Base-by-base conservation (phyloP, 305 asterid genomes). In the Fraxinus nigra region DNA sequence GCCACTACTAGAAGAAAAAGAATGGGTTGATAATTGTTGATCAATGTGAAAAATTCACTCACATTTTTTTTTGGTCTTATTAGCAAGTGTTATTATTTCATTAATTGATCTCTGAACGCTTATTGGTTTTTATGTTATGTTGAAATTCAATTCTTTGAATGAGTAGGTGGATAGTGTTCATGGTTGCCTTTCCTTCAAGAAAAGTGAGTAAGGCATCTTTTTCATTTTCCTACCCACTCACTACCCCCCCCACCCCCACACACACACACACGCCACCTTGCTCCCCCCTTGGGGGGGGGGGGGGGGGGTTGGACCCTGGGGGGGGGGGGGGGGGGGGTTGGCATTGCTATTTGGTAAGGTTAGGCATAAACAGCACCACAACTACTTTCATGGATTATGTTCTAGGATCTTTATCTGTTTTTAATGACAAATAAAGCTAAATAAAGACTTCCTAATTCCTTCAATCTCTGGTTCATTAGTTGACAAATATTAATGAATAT, bases 121-220 rank as follows among this genome's bases (percentile, higher is more conserved):
- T 11, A 65, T 73, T 78, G 65, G 76, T 78, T 80, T 73, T 81
- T 78, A 7, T 73, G 74, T 75, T 80, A 24, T 8, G 34, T 26
- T 59, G 88, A 85, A 85, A 86, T 85, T 87, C 87, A 89, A 88
- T 85, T 81, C 91, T 89, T 90, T 85, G 91, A 87, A 89, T 85
- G 85, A 82, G 87, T 40, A 81, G 90, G 91, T 87, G 92, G 94
- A 82, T 87, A 87, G 86, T 82, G 82, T 87, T 85, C 89, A 80
- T 81, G 89, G 90, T 93, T 90, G 93, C 94, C 73, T 88, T 90
- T 77, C 82, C 87, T 92, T 90, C 95, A 93, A 97, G 93, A 89
- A 91, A 92, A 88, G 92, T 85, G 86, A 87, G 90, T 80, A 86
- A 88, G 85, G 90, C 87, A 85, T 87, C 86, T 65, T 80, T 69